Conservation (phyloP, 345 rosid genomes). For the Citrus inodora region DNA sequence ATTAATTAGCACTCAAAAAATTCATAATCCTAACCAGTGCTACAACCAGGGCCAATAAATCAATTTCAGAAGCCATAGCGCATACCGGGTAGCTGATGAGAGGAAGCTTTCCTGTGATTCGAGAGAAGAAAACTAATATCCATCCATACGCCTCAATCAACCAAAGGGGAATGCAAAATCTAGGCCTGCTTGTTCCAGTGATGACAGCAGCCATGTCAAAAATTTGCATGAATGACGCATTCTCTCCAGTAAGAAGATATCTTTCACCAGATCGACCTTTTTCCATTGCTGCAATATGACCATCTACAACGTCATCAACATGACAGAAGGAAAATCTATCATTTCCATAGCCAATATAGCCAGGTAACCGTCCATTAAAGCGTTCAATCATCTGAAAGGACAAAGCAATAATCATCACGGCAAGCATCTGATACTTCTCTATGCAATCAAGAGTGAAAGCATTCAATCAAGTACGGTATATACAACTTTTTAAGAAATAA, state of each 20-base stretch:
- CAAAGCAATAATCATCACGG: neutral
- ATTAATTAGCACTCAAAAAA: neutral
- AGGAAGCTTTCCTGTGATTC: conserved; percentile 83
- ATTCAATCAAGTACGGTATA: neutral
- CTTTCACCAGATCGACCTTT: conserved; percentile 72
- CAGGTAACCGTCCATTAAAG: conserved; percentile 78
- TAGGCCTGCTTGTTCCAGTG: conserved; percentile 59
- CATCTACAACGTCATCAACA: conserved; percentile 80
- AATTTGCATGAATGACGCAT: conserved; percentile 62
- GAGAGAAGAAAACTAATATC: conserved; percentile 56
- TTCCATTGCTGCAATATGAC: conserved; percentile 72
- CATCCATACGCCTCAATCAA: conserved; percentile 60
- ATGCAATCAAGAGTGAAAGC: neutral
- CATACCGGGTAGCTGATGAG: conserved; percentile 84
- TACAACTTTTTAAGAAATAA: neutral
- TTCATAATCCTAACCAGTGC: neutral
- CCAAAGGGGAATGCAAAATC: conserved; percentile 64
- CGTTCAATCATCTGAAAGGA: conserved; percentile 70
- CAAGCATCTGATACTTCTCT: neutral
- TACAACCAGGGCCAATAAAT: neutral
- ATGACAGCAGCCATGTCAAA: conserved; percentile 77
- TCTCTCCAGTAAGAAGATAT: conserved; percentile 86
- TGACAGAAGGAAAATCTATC: conserved; percentile 75
- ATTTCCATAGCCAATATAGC: conserved; percentile 70
- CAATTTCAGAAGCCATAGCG: neutral